These are phyloP conservation scores for Candida xyloterini DNA, from an alignment of 805 yeast genomes.

Conservation along the genomic window DNA sequence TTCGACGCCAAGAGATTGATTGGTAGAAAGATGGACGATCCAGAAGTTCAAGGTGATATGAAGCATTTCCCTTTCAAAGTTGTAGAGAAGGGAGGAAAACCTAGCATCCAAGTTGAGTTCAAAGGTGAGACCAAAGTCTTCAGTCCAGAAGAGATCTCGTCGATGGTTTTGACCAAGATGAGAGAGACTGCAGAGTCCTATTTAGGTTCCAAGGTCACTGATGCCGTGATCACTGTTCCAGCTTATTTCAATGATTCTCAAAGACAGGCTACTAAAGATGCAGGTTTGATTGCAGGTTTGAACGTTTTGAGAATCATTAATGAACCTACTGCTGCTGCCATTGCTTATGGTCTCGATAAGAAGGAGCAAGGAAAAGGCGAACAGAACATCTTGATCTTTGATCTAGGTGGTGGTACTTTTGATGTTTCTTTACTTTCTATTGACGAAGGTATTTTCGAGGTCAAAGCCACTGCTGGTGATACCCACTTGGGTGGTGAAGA, in stretches of 20 bases:
- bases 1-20: conserved; percentile 90
- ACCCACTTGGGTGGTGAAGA: conserved; percentile 98
- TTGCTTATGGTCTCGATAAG: conserved; percentile 88
- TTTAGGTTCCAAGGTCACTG: conserved; percentile 79
- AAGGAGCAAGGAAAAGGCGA: conserved; percentile 57
- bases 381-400: conserved; percentile 87
- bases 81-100: conserved; percentile 70
- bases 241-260: conserved; percentile 97
- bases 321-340: conserved; percentile 98
- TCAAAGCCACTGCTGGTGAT: conserved; percentile 90
- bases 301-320: conserved; percentile 92
- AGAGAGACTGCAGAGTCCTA: conserved; percentile 85
- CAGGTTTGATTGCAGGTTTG: conserved; percentile 94
- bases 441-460: conserved; percentile 96
- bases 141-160: conserved; percentile 92
- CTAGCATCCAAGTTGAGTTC: conserved; percentile 78
- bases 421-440: conserved; percentile 91
- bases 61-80: conserved; percentile 86
- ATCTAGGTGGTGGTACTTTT: conserved; percentile 97
- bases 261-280: conserved; percentile 98
- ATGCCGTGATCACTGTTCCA: conserved; percentile 95
- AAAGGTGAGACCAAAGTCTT: conserved; percentile 82
- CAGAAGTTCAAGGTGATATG: conserved; percentile 77
- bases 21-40: conserved; percentile 82
- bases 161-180: conserved; percentile 89